Conservation (phyloP, 257 asterid species). For the Dorcoceras hygrometricum region DNA sequence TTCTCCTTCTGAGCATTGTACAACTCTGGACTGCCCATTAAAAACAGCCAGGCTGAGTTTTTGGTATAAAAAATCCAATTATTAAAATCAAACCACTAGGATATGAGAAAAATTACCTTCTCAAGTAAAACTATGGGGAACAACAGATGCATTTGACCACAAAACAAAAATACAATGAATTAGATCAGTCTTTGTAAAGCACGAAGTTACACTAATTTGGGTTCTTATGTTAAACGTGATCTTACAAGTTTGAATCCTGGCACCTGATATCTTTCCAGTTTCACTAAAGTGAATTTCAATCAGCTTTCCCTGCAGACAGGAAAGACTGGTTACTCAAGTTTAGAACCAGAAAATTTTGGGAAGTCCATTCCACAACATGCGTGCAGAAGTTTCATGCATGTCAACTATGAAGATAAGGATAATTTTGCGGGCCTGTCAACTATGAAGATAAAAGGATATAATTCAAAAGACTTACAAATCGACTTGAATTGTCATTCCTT, state of each 20-base stretch:
- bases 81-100: slow-evolving; percentile 22
- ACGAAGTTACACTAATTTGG: slow-evolving; percentile 18
- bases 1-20: slow-evolving; percentile 91
- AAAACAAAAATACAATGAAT: slow-evolving; percentile 31
- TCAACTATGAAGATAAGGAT: slow-evolving; percentile 21
- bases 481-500: slow-evolving; percentile 97
- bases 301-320: slow-evolving; percentile 82
- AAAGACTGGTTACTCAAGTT: slow-evolving; percentile 21
- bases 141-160: slow-evolving; percentile 27
- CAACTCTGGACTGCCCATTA: slow-evolving; percentile 88
- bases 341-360: slow-evolving; percentile 25
- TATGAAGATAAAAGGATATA: slow-evolving; percentile 20
- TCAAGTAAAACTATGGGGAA: slow-evolving; percentile 78
- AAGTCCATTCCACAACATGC: slow-evolving; percentile 14
- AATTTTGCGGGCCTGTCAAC: slow-evolving; percentile 22
- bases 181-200: slow-evolving; percentile 30
- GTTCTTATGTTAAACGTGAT: slow-evolving; percentile 26
- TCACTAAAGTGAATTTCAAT: slow-evolving; percentile 98
- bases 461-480: slow-evolving; percentile 72
- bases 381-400: slow-evolving; percentile 18
- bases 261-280: slow-evolving; percentile 97
- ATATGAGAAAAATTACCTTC: slow-evolving; percentile 58
- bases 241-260: slow-evolving; percentile 96
- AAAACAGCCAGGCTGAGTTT: slow-evolving; percentile 31
- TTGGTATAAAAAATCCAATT: slow-evolving; percentile 22